A percentile compares a stretch with the other conserved stretches of the same genome.
Conservation (phyloP, 1,284 basidiomycete species). For the Heliocybe sulcata region DNA sequence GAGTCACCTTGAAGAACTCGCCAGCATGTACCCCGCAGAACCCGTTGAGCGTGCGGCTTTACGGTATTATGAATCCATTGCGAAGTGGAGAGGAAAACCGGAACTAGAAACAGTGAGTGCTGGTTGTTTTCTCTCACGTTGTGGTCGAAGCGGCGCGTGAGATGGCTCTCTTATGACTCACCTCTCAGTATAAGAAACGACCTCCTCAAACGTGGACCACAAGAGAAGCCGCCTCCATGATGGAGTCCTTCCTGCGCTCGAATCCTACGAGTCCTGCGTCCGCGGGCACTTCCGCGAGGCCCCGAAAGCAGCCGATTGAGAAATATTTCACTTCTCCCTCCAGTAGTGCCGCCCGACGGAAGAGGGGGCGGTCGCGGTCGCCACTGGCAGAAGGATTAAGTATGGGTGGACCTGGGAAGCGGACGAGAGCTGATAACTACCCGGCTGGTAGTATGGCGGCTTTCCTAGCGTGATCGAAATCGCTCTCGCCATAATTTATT, state of each 20-base stretch:
- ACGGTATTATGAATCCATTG: conserved; percentile 72
- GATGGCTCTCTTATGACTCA: not conserved
- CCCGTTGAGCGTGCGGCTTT: conserved; percentile 72
- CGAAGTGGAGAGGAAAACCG: conserved; percentile 74
- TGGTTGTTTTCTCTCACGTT: not conserved
- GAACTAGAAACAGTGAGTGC: conserved; percentile 66
- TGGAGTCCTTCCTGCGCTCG: conserved; percentile 1
- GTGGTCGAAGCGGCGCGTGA: not conserved
- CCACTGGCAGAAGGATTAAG: not conserved
- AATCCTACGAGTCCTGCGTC: not conserved
- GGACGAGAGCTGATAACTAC: not conserved
- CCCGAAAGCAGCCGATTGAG: not conserved
- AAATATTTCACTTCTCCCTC: not conserved
- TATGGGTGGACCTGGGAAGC: not conserved
- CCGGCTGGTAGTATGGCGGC: not conserved
- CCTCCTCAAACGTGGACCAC: not conserved
- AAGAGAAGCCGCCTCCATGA: not conserved
- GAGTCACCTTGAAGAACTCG: conserved; percentile 74
- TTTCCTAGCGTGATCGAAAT: not conserved
- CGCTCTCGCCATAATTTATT: not conserved
- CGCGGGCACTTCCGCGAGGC: not conserved
- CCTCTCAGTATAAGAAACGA: not conserved
- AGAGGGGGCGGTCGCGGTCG: not conserved
- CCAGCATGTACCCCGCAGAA: conserved; percentile 73
- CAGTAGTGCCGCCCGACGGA: not conserved